phyloP scores from a whole-genome alignment of 306 rosid species.

The Trifolium subterraneum region DNA sequence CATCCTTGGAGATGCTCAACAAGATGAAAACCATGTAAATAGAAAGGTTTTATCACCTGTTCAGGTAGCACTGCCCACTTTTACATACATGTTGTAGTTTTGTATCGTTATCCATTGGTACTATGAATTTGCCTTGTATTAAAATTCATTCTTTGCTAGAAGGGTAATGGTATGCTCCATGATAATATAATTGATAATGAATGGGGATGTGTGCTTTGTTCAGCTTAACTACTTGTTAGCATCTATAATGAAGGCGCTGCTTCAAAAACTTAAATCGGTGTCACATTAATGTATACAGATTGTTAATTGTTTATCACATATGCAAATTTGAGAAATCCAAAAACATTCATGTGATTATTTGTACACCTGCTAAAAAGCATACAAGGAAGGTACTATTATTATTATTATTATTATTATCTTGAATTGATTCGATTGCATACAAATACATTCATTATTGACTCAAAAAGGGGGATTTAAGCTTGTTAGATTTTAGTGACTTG shows the following conservation, averaged over 20 bases:
- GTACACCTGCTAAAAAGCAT: neutral
- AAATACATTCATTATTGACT: constrained; percentile 23
- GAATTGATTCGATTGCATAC: constrained; percentile 10
- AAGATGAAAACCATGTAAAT: constrained; percentile 59
- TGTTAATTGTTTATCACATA: neutral
- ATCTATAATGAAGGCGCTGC: constrained; percentile 22
- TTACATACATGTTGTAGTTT: neutral
- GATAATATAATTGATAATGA: neutral
- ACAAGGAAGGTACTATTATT: neutral
- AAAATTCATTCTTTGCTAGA: constrained; percentile 23
- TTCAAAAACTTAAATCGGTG: constrained; percentile 34
- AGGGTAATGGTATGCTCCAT: neutral
- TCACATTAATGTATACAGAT: neutral
- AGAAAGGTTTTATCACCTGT: constrained; percentile 75
- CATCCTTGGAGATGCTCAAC: constrained; percentile 66
- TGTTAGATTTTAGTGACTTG: constrained; percentile 20
- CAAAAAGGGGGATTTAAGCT: constrained; percentile 27
- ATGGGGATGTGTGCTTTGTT: constrained; percentile 14
- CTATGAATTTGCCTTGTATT: constrained; percentile 4
- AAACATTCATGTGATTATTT: constrained; percentile 24
- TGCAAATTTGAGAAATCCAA: constrained; percentile 18
- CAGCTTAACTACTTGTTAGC: constrained; percentile 5
- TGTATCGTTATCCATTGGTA: constrained; percentile 31
- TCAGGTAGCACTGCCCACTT: constrained; percentile 63
- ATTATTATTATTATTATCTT: too few relatives aligned